Percentiles rank a stretch among this genome's conserved stretches.
phyloP scores from a whole-genome alignment of 2,329 filamentous ascomycete genomes.

The Epicoccum nigrum region DNA sequence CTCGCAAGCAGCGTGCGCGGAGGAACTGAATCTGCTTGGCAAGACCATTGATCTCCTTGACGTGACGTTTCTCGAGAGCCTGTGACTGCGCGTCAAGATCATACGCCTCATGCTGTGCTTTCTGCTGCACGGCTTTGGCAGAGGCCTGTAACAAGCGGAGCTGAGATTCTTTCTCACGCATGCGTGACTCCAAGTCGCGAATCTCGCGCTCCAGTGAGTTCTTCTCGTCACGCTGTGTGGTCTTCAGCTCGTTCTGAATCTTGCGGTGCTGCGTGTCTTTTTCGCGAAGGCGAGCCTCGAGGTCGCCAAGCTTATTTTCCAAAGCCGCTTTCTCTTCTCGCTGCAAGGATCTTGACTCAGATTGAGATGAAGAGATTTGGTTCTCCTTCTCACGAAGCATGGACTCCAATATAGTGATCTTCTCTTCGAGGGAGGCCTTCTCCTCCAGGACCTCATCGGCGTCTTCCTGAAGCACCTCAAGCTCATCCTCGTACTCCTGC shows the following conservation, averaged over 20 bases:
- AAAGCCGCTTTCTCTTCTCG: slow-evolving; percentile 53
- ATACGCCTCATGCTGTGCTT: slow-evolving; percentile 38
- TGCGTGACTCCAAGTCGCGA: slow-evolving; percentile 28
- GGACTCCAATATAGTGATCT: slow-evolving; percentile 52
- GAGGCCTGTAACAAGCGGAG: slow-evolving; percentile 36
- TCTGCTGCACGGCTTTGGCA: slow-evolving; percentile 36
- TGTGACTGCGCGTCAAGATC: slow-evolving; percentile 57
- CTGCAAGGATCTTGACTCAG: slow-evolving; percentile 61
- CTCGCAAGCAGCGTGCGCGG: slow-evolving; percentile 78
- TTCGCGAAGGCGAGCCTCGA: slow-evolving; percentile 36
- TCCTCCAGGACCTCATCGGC: slow-evolving; percentile 52
- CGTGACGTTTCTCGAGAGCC: slow-evolving; percentile 71
- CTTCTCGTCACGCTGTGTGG: slow-evolving; percentile 51
- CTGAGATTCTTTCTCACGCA: slow-evolving; percentile 37
- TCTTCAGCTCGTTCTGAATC: slow-evolving; percentile 36
- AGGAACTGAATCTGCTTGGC: slow-evolving; percentile 91
- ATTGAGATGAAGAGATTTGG: slow-evolving; percentile 25
- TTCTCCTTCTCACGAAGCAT: slow-evolving; percentile 48
- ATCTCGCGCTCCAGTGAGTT: slow-evolving; percentile 58
- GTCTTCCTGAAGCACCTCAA: slow-evolving; percentile 54
- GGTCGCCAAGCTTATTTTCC: slow-evolving; percentile 58
- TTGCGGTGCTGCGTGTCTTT: slow-evolving; percentile 40
- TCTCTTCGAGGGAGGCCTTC: slow-evolving; percentile 66
- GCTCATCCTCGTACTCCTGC: slow-evolving; percentile 63
- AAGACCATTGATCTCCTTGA: slow-evolving; percentile 79